These are phyloP conservation scores for Tulasnella sp. DNA, from an alignment of 768 basidiomycete genomes.

Conservation along the genomic window DNA sequence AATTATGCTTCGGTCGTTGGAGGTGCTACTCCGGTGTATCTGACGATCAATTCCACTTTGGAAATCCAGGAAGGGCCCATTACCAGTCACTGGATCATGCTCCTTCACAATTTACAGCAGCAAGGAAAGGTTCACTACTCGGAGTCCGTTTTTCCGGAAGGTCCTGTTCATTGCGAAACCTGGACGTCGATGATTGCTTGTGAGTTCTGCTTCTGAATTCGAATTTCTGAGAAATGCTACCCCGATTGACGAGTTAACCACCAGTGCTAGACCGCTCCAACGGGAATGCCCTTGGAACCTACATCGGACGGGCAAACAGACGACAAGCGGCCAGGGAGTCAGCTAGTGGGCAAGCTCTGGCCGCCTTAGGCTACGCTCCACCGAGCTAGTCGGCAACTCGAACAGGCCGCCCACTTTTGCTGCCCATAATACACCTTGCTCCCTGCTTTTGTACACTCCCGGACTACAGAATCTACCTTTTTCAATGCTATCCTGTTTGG, in stretches of 20 bases:
- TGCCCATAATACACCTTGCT: too few species aligned
- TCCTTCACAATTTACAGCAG: slow-evolving; percentile 2
- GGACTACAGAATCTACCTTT: too few species aligned
- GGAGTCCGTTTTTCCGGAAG: neutral
- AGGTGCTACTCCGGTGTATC: too few species aligned
- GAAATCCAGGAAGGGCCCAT: neutral
- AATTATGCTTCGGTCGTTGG: too few species aligned
- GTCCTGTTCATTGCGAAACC: neutral
- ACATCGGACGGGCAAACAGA: neutral
- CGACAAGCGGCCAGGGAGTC: neutral
- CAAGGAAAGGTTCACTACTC: neutral
- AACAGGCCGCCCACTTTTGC: too few species aligned
- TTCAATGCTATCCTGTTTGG: too few species aligned
- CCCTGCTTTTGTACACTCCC: too few species aligned
- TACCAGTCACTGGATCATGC: neutral
- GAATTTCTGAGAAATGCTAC: neutral
- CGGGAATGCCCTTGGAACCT: neutral
- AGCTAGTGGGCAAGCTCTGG: neutral
- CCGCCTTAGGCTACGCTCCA: neutral
- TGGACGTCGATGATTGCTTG: neutral
- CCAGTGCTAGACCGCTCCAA: neutral
- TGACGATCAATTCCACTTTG: neutral
- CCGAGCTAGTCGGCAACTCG: too few species aligned
- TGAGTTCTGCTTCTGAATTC: neutral
- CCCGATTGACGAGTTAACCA: neutral